phyloP scores from a whole-genome alignment of 495 filamentous ascomycete genomes.

The Amniculicola lignicola region DNA sequence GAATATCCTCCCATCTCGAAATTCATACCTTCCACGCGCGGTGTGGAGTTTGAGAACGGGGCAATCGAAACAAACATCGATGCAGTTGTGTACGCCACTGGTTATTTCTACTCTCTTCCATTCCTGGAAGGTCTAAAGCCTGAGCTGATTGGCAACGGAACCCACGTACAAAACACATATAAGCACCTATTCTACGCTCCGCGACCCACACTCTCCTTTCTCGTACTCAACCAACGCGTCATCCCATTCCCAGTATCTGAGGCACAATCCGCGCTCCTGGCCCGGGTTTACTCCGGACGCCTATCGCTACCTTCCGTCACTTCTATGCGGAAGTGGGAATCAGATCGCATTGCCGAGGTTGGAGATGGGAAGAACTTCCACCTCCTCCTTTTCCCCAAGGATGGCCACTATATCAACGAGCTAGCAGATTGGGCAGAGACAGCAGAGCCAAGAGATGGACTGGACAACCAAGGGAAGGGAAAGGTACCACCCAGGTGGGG shows the following conservation, averaged over 20 bases:
- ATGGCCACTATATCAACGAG: slow-evolving; percentile 75
- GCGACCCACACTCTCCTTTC: slow-evolving; percentile 75
- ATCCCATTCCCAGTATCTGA: slow-evolving; percentile 80
- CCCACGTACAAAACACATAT: slow-evolving; percentile 65
- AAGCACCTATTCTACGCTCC: slow-evolving; percentile 73
- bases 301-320: slow-evolving; percentile 58
- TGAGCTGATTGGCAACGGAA: slow-evolving; percentile 62
- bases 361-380: slow-evolving; percentile 57
- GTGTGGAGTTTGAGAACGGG: slow-evolving; percentile 55
- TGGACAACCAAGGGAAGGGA: slow-evolving; percentile 50
- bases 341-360: slow-evolving; percentile 39
- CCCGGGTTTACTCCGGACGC: slow-evolving; percentile 68
- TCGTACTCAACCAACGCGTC: slow-evolving; percentile 70
- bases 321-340: slow-evolving; percentile 69
- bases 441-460: slow-evolving; percentile 44
- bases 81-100: slow-evolving; percentile 68
- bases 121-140: slow-evolving; percentile 62
- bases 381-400: slow-evolving; percentile 65
- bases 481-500: slow-evolving; percentile 68
- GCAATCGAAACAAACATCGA: slow-evolving; percentile 59
- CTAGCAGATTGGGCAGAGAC: slow-evolving; percentile 58
- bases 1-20: slow-evolving; percentile 58
- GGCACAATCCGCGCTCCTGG: slow-evolving; percentile 72
- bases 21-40: slow-evolving; percentile 51
- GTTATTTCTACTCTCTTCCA: slow-evolving; percentile 69